Percentiles rank a stretch among this genome's conserved stretches.
phyloP scores from a whole-genome alignment of 2,329 filamentous ascomycete genomes.

The Teratosphaeria viscida region DNA sequence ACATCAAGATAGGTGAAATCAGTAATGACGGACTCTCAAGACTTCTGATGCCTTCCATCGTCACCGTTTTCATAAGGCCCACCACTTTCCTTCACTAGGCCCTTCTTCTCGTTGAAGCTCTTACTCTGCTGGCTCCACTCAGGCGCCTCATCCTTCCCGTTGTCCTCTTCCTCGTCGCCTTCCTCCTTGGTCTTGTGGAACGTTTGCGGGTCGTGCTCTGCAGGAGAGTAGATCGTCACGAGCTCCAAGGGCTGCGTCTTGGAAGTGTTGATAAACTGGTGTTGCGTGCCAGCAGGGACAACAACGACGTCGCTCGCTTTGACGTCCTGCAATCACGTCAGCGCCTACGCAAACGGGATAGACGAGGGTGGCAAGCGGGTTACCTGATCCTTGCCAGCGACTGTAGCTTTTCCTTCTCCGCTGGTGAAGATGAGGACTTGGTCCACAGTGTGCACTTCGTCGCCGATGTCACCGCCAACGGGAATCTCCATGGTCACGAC shows the following conservation, averaged over 20 bases:
- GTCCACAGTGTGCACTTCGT: conserved; percentile 56
- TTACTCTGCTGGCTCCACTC: conserved; percentile 49
- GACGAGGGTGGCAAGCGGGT: neutral
- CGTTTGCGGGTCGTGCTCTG: conserved; percentile 49
- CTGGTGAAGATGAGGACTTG: conserved; percentile 56
- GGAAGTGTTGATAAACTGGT: conserved; percentile 52
- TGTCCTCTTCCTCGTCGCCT: conserved; percentile 52
- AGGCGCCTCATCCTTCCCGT: conserved; percentile 50
- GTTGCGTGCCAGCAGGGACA: conserved; percentile 55
- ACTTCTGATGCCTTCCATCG: conserved; percentile 26
- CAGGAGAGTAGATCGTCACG: conserved; percentile 53
- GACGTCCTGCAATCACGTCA: conserved; percentile 27
- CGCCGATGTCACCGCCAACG: conserved; percentile 54
- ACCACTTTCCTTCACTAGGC: conserved; percentile 40
- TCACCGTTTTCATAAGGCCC: conserved; percentile 27
- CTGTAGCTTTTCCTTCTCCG: conserved; percentile 47
- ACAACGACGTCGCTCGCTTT: conserved; percentile 49
- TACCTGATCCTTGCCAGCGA: conserved; percentile 48
- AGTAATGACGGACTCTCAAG: conserved; percentile 2
- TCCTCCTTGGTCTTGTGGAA: conserved; percentile 55
- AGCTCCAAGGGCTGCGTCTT: conserved; percentile 50
- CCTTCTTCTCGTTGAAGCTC: conserved; percentile 46
- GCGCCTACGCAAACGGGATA: neutral
- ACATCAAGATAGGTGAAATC: neutral
- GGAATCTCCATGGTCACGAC: conserved; percentile 56